These are phyloP conservation scores for Claviceps lovelessii DNA, from an alignment of 2,329 filamentous ascomycete species.

Conservation along the genomic window DNA sequence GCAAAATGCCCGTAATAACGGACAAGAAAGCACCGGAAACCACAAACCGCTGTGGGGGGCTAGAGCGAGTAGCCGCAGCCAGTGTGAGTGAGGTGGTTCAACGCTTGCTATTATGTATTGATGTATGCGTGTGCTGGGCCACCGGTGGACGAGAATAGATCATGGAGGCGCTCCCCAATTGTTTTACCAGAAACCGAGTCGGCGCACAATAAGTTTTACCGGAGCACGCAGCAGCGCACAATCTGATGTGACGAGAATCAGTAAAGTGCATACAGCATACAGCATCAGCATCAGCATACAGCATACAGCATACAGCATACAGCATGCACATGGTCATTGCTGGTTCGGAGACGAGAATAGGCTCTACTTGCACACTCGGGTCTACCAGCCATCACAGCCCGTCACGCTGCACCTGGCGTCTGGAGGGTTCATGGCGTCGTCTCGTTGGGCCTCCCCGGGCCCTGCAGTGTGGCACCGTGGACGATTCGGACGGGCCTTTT, in stretches of 20 bases:
- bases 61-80: constrained; percentile 13
- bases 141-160: not conserved
- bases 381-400: not conserved
- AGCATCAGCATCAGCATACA: no score
- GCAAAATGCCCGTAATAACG: constrained; percentile 18
- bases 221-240: not conserved
- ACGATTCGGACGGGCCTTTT: not conserved
- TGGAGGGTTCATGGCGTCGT: not conserved
- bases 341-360: not conserved
- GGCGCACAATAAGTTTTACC: not conserved
- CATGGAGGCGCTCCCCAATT: not conserved
- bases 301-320: no score
- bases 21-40: constrained; percentile 19
- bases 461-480: not conserved
- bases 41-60: constrained; percentile 22
- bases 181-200: no score
- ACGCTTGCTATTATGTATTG: constrained; percentile 33
- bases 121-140: constrained; percentile 16
- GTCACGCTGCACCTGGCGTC: constrained; percentile 1
- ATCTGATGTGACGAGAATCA: not conserved
- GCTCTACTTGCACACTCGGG: not conserved
- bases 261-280: not conserved
- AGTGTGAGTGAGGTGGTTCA: constrained; percentile 22
- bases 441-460: not conserved
- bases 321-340: not conserved